Percentiles rank a stretch among this genome's conserved stretches.
These are phyloP conservation scores for Hysterium pulicare DNA, from an alignment of 2,329 filamentous ascomycete genomes.

Conservation along the genomic window DNA sequence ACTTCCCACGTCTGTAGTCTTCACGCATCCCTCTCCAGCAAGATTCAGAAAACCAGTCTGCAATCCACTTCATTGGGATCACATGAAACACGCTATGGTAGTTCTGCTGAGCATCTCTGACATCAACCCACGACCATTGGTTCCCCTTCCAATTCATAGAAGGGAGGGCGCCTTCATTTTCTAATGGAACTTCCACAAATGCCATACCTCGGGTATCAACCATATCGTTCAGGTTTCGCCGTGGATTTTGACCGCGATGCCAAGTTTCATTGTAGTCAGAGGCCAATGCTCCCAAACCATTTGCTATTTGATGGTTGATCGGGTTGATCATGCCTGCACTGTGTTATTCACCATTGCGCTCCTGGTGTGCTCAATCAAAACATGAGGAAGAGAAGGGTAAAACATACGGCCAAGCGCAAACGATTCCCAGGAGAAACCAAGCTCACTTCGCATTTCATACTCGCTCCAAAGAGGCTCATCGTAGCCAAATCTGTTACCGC, in stretches of 20 bases:
- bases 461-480: conserved; percentile 14
- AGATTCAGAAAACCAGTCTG: conserved; percentile 14
- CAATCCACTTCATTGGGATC: conserved; percentile 15
- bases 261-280: neutral
- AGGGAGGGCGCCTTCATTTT: neutral
- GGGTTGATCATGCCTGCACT: no score
- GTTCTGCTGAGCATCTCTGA: neutral
- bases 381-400: no score
- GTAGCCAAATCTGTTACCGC: neutral
- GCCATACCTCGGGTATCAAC: neutral
- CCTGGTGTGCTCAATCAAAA: no score
- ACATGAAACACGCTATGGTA: conserved; percentile 10
- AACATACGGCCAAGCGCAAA: conserved; percentile 6
- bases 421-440: conserved; percentile 18
- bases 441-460: conserved; percentile 10
- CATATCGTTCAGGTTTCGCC: neutral
- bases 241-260: neutral
- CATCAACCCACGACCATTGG: conserved; percentile 4
- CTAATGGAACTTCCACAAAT: neutral
- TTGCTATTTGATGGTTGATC: no score
- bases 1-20: conserved; percentile 5
- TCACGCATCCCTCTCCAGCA: conserved; percentile 8
- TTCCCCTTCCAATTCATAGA: conserved; percentile 5
- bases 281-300: neutral
- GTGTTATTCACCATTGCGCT: no score